Conservation (phyloP, 257 asterid genomes). For the Nicotiana sylvestris region DNA sequence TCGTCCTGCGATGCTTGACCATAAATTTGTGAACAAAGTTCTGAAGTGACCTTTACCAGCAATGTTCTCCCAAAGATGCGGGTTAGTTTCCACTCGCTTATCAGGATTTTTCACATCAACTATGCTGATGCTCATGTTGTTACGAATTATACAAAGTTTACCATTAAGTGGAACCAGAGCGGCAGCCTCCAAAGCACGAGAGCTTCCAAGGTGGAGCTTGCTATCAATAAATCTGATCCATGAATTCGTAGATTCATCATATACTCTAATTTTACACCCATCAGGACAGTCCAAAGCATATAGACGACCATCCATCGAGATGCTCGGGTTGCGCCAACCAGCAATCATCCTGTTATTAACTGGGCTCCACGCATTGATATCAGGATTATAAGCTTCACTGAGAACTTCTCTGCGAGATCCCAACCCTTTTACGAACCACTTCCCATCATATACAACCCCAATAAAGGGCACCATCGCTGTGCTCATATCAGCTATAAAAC, state of each 20-base stretch:
- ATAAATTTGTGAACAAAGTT: conserved; percentile 33
- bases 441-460: conserved; percentile 36
- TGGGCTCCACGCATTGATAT: conserved; percentile 30
- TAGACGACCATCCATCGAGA: conserved; percentile 37
- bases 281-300: conserved; percentile 43
- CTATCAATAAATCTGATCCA: conserved; percentile 41
- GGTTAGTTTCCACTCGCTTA: conserved; percentile 36
- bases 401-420: conserved; percentile 38
- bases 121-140: conserved; percentile 43
- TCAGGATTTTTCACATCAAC: conserved; percentile 36
- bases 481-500: conserved; percentile 39
- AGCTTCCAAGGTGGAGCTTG: conserved; percentile 39
- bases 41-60: conserved; percentile 36
- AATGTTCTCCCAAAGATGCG: conserved; percentile 40
- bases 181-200: conserved; percentile 40
- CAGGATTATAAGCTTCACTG: conserved; percentile 35
- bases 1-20: conserved; percentile 45
- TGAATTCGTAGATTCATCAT: conserved; percentile 26
- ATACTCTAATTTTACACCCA: conserved; percentile 40
- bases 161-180: conserved; percentile 38
- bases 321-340: conserved; percentile 42
- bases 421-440: conserved; percentile 42
- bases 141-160: conserved; percentile 38
- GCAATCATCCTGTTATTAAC: conserved; percentile 34
- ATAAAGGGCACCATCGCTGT: conserved; percentile 47